Conservation (phyloP, 305 asterid species). For the Fraxinus xanthoxyloides region DNA sequence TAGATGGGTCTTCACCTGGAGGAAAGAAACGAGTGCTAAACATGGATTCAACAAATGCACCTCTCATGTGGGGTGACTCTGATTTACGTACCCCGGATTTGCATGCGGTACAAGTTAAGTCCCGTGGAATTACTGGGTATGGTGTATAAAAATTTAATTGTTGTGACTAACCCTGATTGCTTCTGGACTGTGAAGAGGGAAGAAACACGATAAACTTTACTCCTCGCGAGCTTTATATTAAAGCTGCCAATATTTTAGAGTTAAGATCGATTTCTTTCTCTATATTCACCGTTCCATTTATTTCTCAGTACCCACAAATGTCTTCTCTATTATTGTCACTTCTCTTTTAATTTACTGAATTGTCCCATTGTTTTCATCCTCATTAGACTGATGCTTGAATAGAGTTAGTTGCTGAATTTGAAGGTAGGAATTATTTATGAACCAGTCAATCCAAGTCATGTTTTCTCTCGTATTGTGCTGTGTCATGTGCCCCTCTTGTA, state of each 20-base stretch:
- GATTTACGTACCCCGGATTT: constrained; percentile 49
- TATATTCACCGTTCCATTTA: neutral
- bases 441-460: neutral
- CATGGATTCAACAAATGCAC: constrained; percentile 42
- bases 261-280: neutral
- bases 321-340: neutral
- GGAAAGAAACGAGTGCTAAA: constrained; percentile 44
- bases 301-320: neutral
- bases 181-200: neutral
- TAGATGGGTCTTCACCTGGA: constrained; percentile 52
- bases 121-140: constrained; percentile 50
- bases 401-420: neutral
- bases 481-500: neutral
- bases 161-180: neutral
- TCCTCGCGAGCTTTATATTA: constrained; percentile 19
- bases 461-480: neutral
- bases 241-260: constrained; percentile 19
- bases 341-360: neutral
- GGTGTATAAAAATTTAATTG: constrained; percentile 40
- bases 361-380: neutral
- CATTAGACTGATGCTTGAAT: neutral
- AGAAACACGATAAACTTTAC: neutral
- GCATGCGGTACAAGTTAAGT: constrained; percentile 42
- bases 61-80: constrained; percentile 57
- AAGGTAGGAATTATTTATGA: neutral